phyloP scores from a whole-genome alignment of 163 green algal genomes.

The Coccomyxa subellipsoidea region DNA sequence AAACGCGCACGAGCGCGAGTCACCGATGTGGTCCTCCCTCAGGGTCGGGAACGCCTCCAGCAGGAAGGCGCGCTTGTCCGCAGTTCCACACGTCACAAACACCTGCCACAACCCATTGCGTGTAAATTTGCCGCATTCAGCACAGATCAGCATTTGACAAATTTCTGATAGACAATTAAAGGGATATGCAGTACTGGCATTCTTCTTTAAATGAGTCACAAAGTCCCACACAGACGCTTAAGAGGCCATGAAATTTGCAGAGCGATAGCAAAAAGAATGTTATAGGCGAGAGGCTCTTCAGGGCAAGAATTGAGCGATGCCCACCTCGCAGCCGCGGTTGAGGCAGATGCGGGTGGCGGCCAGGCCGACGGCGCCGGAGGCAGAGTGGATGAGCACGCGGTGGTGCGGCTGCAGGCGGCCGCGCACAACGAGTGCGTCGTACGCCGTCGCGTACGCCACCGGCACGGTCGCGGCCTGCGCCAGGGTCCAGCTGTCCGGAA shows the following conservation, averaged over 20 bases:
- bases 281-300: neutral
- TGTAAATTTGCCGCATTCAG: neutral
- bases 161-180: neutral
- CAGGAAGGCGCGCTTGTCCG: slow-evolving; percentile 13
- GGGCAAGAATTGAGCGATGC: neutral
- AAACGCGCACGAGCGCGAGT: slow-evolving; percentile 20
- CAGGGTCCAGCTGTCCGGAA: slow-evolving; percentile 14
- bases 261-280: too few relatives aligned
- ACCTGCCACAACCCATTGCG: slow-evolving; percentile 11
- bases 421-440: slow-evolving; percentile 15
- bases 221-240: too few relatives aligned
- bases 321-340: slow-evolving; percentile 15
- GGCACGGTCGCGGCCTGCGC: slow-evolving; percentile 15
- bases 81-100: slow-evolving; percentile 5
- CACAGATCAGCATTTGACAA: neutral
- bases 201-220: too few relatives aligned
- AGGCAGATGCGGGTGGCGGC: slow-evolving; percentile 14
- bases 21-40: slow-evolving; percentile 22
- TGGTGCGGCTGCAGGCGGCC: neutral
- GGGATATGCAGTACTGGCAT: too few relatives aligned
- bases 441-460: slow-evolving; percentile 10
- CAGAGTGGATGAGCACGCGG: slow-evolving; percentile 19
- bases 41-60: slow-evolving; percentile 10
- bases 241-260: too few relatives aligned
- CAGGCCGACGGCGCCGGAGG: slow-evolving; percentile 18